phyloP scores from a whole-genome alignment of 2,329 filamentous ascomycete genomes.

The Colletotrichum scovillei region DNA sequence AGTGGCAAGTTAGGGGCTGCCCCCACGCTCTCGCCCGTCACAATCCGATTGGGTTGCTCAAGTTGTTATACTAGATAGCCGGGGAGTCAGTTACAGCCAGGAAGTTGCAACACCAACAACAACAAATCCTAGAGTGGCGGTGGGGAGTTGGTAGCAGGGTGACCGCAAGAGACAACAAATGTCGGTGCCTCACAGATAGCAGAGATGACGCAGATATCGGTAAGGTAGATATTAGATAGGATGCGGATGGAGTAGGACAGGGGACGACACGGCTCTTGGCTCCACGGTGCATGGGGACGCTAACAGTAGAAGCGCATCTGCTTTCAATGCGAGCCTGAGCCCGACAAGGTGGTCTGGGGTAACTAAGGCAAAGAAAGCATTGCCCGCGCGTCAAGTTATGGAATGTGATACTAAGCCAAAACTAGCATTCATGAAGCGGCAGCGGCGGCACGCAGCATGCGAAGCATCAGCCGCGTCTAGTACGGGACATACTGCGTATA shows the following conservation, averaged over 20 bases:
- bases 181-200: not conserved
- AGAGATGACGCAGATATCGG: conserved; percentile 5
- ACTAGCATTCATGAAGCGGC: not conserved
- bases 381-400: not conserved
- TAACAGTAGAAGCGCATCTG: conserved; percentile 9
- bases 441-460: not conserved
- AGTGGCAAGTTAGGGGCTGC: conserved; percentile 13
- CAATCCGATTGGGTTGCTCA: not conserved
- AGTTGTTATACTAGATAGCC: not conserved
- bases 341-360: not conserved
- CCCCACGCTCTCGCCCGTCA: conserved; percentile 19
- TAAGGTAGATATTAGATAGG: not conserved
- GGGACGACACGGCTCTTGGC: not conserved
- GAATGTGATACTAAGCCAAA: not conserved
- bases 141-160: not conserved
- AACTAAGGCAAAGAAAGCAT: not conserved
- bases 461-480: not conserved
- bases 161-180: not conserved
- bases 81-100: not conserved
- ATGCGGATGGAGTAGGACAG: conserved; percentile 6
- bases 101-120: not conserved
- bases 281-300: conserved; percentile 6
- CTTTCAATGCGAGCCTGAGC: conserved; percentile 1
- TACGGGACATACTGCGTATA: not conserved
- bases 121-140: not conserved